phyloP scores from a whole-genome alignment of 345 rosid genomes.

The Hibiscus trionum region DNA sequence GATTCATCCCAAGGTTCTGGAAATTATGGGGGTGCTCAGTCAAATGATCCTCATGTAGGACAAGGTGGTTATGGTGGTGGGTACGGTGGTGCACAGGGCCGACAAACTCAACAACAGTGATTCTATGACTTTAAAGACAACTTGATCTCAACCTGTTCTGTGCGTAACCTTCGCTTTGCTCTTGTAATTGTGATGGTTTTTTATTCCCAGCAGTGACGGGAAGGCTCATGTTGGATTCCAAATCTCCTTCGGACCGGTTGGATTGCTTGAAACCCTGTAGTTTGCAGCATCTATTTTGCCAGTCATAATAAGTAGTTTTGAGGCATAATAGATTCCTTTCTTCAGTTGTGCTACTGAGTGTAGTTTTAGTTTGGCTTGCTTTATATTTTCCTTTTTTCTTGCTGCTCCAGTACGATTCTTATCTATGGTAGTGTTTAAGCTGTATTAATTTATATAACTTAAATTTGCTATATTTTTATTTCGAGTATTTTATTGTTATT shows the following conservation, averaged over 20 bases:
- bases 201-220: conserved; percentile 16
- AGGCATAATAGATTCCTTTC: conserved; percentile 48
- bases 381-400: conserved; percentile 45
- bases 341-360: conserved; percentile 50
- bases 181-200: conserved; percentile 18
- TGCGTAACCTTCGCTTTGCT: conserved; percentile 17
- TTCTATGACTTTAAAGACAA: conserved; percentile 9
- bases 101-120: conserved; percentile 40
- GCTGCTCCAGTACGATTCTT: conserved; percentile 32
- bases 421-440: conserved; percentile 38
- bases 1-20: conserved; percentile 67
- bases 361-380: conserved; percentile 59
- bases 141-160: conserved; percentile 20
- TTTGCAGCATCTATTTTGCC: conserved; percentile 53
- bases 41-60: conserved; percentile 58
- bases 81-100: conserved; percentile 7
- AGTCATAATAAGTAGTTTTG: conserved; percentile 61
- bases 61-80: conserved; percentile 67
- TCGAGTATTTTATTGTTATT: conserved; percentile 10
- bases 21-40: conserved; percentile 48
- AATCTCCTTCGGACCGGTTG: conserved; percentile 53
- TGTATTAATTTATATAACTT: conserved; percentile 23
- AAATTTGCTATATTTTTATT: conserved; percentile 17
- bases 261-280: conserved; percentile 61
- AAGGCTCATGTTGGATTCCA: conserved; percentile 32